Base-by-base conservation (phyloP, 2,329 filamentous ascomycete species). In the Colletotrichum simmondsii region DNA sequence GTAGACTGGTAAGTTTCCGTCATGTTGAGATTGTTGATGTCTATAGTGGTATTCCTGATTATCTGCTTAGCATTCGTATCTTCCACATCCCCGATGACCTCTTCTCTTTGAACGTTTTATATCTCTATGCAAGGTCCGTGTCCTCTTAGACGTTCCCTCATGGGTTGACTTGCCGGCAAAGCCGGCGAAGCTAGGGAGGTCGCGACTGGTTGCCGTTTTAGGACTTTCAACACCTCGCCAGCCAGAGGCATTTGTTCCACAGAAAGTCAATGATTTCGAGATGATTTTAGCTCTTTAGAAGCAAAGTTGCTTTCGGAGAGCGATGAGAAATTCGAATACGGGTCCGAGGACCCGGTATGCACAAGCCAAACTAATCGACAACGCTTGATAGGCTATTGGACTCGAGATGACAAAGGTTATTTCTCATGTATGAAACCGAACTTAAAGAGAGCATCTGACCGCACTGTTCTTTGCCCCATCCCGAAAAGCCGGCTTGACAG, bases 1-100 rank as follows among this genome's bases (percentile, higher is more conserved):
- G 30, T n/a, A 52, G 26, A 32, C 16, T 57, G n/a, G 28, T 68
- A 49, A 30, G 14, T 52, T 58, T 58, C 58, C 8, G 42, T 49
- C 69, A 68, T 71, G 22, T 14, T 68, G 37, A 24, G 22, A 5
- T 68, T 68, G 7, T 28, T n/a, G 22, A 22, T 49, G 28, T 62
- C 22, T 28, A 57, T 16, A 6, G 19, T 54, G 11, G 19, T 58
- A 22, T 57, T 57, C 11, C 56, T 49, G 32, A 22, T 35, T n/a
- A n/a, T 35, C 19, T 49, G 35, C 16, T 49, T 30, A 19, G 22
- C 37, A n/a, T 22, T 62, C 22, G 26, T 58, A 14, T 52, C 32
- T 35, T 35, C 32, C 32, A 12, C 11, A 35, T 35, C 4, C 32
- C 11, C 11, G 4, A 22, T 49, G 8, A 19, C 19, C 19, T n/a